phyloP scores from a whole-genome alignment of 805 yeast species.

The Tetrapisispora nanseiensis region DNA sequence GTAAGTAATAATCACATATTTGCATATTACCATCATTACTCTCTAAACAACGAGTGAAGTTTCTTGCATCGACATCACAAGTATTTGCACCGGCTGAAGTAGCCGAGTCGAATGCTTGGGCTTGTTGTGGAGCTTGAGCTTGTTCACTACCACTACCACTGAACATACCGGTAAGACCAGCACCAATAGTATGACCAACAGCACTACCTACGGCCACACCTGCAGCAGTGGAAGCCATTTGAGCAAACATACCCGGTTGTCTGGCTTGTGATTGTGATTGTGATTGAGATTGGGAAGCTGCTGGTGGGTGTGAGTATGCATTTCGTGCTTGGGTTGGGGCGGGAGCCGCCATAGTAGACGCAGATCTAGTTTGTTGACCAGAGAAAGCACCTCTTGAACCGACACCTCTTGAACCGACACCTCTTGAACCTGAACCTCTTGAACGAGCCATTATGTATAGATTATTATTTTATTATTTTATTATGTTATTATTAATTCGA shows the following conservation, averaged over 20 bases:
- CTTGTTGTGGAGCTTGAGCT: slow-evolving; percentile 36
- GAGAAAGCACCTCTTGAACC: slow-evolving; percentile 33
- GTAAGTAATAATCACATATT: slow-evolving; percentile 92
- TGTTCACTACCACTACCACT: slow-evolving; percentile 47
- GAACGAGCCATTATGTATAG: slow-evolving; percentile 1
- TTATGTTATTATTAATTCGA: no score
- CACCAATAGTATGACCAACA: slow-evolving; percentile 93
- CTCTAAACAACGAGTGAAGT: slow-evolving; percentile 89
- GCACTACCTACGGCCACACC: slow-evolving; percentile 99
- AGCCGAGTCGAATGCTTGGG: slow-evolving; percentile 14
- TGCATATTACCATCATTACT: slow-evolving; percentile 94
- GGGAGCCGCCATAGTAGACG: slow-evolving; percentile 69
- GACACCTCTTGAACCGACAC: slow-evolving; percentile 29
- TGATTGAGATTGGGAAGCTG: slow-evolving; percentile 37
- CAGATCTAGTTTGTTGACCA: slow-evolving; percentile 47
- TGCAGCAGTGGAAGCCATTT: slow-evolving; percentile 98
- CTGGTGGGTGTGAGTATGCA: slow-evolving; percentile 43
- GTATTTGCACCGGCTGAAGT: slow-evolving; percentile 34
- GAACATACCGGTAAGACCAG: slow-evolving; percentile 83
- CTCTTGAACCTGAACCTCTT: slow-evolving; percentile 2
- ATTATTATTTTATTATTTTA: neutral
- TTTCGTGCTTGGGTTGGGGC: slow-evolving; percentile 40
- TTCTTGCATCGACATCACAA: slow-evolving; percentile 91
- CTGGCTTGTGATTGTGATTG: slow-evolving; percentile 40
- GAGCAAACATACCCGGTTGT: slow-evolving; percentile 84